These are phyloP conservation scores for Penicillium alfredii DNA, from an alignment of 495 filamentous ascomycete genomes.

Conservation along the genomic window DNA sequence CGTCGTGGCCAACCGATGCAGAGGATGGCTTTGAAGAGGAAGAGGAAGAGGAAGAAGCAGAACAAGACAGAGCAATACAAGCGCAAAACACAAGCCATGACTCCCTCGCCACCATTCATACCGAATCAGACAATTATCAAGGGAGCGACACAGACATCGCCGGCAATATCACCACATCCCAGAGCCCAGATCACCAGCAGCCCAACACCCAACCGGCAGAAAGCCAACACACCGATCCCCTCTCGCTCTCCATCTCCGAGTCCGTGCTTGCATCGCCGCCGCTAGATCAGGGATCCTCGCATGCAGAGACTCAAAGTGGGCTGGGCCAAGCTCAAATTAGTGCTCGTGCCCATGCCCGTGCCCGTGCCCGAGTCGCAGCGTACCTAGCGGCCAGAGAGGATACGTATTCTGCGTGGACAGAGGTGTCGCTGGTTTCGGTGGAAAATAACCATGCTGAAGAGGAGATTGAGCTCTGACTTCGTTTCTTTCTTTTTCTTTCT, in stretches of 20 bases:
- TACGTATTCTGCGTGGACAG: slow-evolving; percentile 38
- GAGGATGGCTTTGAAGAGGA: slow-evolving; percentile 6
- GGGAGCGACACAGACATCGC: no score
- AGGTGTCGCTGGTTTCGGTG: slow-evolving; percentile 41
- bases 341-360: background rate
- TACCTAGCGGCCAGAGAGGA: slow-evolving; percentile 35
- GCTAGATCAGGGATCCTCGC: slow-evolving; percentile 1
- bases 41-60: background rate
- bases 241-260: slow-evolving; percentile 15
- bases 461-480: slow-evolving; percentile 47
- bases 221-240: slow-evolving; percentile 11
- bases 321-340: background rate
- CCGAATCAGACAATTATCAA: no score
- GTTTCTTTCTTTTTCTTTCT: no score
- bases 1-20: slow-evolving; percentile 20
- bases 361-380: slow-evolving; percentile 17
- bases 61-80: background rate
- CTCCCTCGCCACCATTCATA: no score
- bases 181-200: no score
- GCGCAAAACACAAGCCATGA: background rate
- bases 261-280: slow-evolving; percentile 16
- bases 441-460: slow-evolving; percentile 42
- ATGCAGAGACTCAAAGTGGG: background rate
- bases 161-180: no score
- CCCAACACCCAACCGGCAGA: slow-evolving; percentile 5